phyloP scores from a whole-genome alignment of 1,139 yeast genomes.

The Yamadazyma pseudoaaseri region DNA sequence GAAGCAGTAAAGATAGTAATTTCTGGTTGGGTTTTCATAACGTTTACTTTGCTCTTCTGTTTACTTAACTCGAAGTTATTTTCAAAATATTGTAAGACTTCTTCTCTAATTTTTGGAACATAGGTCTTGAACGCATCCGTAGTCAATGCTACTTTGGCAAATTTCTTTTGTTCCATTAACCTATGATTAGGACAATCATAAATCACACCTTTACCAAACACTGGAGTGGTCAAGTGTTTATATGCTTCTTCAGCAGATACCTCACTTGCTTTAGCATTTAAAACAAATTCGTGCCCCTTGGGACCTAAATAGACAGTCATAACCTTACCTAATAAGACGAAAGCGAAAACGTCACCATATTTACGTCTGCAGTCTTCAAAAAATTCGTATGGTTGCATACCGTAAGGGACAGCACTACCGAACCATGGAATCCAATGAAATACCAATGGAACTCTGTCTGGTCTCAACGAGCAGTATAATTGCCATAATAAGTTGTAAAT shows the following conservation, averaged over 20 bases:
- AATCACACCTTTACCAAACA: constrained; percentile 94
- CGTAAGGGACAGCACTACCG: constrained; percentile 86
- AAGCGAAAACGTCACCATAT: constrained; percentile 91
- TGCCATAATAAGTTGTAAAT: constrained; percentile 70
- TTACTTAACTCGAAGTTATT: constrained; percentile 41
- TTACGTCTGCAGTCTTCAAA: constrained; percentile 74
- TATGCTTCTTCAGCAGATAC: constrained; percentile 97
- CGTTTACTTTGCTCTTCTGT: constrained; percentile 57
- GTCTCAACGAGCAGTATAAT: constrained; percentile 65
- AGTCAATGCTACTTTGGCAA: constrained; percentile 86
- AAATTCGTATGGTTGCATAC: constrained; percentile 90
- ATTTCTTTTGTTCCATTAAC: constrained; percentile 97
- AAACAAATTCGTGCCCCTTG: constrained; percentile 94
- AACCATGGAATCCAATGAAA: constrained; percentile 95
- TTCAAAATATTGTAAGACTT: constrained; percentile 64
- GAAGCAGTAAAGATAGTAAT: constrained; percentile 96
- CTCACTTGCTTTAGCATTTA: constrained; percentile 85
- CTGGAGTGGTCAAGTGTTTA: constrained; percentile 93
- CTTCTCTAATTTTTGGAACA: constrained; percentile 86
- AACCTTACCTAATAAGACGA: constrained; percentile 80
- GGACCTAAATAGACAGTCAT: constrained; percentile 98
- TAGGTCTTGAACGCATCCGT: constrained; percentile 79
- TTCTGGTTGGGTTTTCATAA: constrained; percentile 88
- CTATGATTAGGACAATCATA: constrained; percentile 94
- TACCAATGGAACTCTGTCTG: constrained; percentile 83